Evolutionary conservation across 2,329 filamentous ascomycete species (phyloP).

Genomic region (Penicillium sp.): DNA sequence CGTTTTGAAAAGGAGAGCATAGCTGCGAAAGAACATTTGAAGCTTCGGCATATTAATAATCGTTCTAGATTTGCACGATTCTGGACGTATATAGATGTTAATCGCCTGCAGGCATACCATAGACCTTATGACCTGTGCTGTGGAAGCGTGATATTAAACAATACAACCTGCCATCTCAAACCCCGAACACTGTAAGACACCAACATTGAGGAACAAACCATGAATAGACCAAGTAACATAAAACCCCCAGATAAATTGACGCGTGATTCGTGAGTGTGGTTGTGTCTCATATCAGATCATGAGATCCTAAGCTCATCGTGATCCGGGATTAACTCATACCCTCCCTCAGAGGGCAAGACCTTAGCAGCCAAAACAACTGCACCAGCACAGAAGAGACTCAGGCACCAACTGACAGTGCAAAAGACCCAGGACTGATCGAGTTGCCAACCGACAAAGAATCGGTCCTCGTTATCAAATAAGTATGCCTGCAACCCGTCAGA

Average conservation of each 20-base stretch:
- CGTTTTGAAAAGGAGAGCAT: no score
- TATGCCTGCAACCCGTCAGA: slow-evolving; percentile 62
- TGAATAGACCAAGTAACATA: neutral
- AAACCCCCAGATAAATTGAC: neutral
- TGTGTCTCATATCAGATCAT: neutral
- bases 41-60: no score
- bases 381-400: slow-evolving; percentile 55
- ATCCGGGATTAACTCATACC: slow-evolving; percentile 75
- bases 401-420: slow-evolving; percentile 62
- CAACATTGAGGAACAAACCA: neutral
- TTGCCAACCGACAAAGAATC: slow-evolving; percentile 80
- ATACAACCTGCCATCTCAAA: neutral
- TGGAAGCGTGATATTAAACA: neutral
- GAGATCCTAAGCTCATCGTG: slow-evolving; percentile 21
- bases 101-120: neutral
- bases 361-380: slow-evolving; percentile 69
- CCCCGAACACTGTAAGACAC: neutral
- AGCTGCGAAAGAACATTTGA: no score
- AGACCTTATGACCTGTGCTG: neutral
- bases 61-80: no score
- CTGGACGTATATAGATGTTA: neutral
- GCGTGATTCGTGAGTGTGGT: neutral
- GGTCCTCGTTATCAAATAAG: slow-evolving; percentile 77
- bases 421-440: slow-evolving; percentile 80
- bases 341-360: slow-evolving; percentile 75